Base-by-base conservation (phyloP, 495 filamentous ascomycete species). In the Penicillium tannophilum region DNA sequence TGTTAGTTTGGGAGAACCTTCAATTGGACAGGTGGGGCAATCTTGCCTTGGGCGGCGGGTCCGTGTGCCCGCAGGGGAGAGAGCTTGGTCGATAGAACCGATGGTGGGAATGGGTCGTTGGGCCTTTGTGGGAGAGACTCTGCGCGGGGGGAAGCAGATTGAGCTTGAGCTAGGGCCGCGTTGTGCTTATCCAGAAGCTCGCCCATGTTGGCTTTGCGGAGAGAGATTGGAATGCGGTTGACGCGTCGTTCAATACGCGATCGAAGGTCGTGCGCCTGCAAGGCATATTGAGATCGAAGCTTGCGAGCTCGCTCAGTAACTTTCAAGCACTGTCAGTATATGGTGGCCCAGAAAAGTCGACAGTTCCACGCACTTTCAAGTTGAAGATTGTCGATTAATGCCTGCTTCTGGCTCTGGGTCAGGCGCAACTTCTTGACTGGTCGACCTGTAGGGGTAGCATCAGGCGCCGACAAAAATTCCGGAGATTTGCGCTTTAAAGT, bases 241-340 rank as follows among this genome's bases (percentile, higher is more conserved):
- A 99, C 82, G 70, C 94, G 90, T 72, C 96, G 89, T 76, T 98
- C 93, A 30, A 99, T 88, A 42, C 94, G 88, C 47, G 91, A 86
- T 43, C 88, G 84, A 12, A 98, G 82, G 59, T 89, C 89, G 68
- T 91, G 88, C 12, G 91, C 88, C 72, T 96, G 92, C 35, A 95
- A 79, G 33, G 88, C 88, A 77, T 95, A 97, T 72, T 95, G 92
- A 4, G 93, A 87, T 60, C 93, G 88, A 26, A 98, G 84, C 72
- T 94, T 95, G 54, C 94, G 85, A 36, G 90, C 91, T 63, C 94
- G 87, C 75, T 97, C 92, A 28, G 90, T 93, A 61, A 98, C 94
- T 98, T 63, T 12, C 45, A 2, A 6, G 20, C 33, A 1, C 19
- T 33, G 46, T 53, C 16, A 56, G 56, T 14, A 23, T 28, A 8